A percentile compares a stretch with the other conserved stretches of the same genome.
These are phyloP conservation scores for Gossypium davidsonii DNA, from an alignment of 441 rosid species.

Conservation along the genomic window DNA sequence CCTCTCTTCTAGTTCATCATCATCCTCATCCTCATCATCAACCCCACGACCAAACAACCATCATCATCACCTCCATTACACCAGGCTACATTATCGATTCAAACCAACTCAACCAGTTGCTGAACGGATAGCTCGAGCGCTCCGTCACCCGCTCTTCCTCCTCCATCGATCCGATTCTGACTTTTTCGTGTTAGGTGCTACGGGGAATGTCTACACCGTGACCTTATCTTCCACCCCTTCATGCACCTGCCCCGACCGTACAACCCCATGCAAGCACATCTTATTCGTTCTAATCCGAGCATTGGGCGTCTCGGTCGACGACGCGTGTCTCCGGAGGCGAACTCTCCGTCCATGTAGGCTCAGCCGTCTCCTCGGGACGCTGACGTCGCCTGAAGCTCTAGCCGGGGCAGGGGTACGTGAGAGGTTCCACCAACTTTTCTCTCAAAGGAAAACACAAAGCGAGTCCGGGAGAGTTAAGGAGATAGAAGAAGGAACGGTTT, in stretches of 20 bases:
- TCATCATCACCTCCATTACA: constrained; percentile 9
- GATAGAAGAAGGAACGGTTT: constrained; percentile 41
- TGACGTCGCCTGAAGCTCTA: constrained; percentile 39
- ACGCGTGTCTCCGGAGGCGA: constrained; percentile 50
- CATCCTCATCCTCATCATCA: constrained; percentile 34
- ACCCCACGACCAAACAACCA: constrained; percentile 2
- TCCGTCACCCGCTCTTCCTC: constrained; percentile 55
- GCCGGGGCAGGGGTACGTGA: constrained; percentile 44
- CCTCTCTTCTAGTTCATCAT: constrained; percentile 42
- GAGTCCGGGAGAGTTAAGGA: constrained; percentile 8
- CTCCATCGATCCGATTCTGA: constrained; percentile 55
- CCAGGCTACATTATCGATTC: constrained; percentile 6
- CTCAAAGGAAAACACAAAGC: constrained; percentile 8
- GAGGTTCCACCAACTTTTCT: constrained; percentile 57
- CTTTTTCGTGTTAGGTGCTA: constrained; percentile 72
- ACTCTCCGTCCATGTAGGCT: constrained; percentile 60
- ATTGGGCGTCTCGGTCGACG: constrained; percentile 56
- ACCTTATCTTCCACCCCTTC: constrained; percentile 45
- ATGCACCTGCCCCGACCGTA: constrained; percentile 82
- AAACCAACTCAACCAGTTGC: constrained; percentile 40
- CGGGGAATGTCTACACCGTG: constrained; percentile 79
- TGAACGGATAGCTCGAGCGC: constrained; percentile 58
- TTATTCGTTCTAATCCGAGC: constrained; percentile 66
- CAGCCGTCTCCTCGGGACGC: constrained; percentile 37
- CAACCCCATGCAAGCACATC: constrained; percentile 73